These are phyloP conservation scores for Priceomyces fermenticarens DNA, from an alignment of 805 yeast species.

Conservation along the genomic window DNA sequence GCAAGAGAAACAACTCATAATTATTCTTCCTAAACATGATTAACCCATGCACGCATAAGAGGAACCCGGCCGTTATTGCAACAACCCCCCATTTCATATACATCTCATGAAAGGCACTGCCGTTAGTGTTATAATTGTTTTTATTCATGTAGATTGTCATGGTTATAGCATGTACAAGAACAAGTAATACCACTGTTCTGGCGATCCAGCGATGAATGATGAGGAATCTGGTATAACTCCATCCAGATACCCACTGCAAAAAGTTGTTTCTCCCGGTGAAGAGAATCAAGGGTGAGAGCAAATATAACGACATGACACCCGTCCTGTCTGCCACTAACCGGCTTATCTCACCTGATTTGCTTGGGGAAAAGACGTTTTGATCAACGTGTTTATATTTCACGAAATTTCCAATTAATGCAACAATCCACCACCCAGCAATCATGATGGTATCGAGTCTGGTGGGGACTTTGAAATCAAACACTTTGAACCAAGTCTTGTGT, in stretches of 20 bases:
- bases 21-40: constrained; percentile 62
- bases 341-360: constrained; percentile 25
- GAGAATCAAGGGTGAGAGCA: constrained; percentile 56
- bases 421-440: constrained; percentile 36
- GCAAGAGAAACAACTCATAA: constrained; percentile 43
- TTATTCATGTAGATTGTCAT: no score
- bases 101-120: constrained; percentile 25
- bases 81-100: constrained; percentile 36
- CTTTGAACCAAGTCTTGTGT: constrained; percentile 8
- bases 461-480: constrained; percentile 37
- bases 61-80: constrained; percentile 17
- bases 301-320: constrained; percentile 46
- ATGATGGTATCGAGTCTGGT: constrained; percentile 50
- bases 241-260: constrained; percentile 57
- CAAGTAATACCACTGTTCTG: constrained; percentile 44
- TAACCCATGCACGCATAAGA: constrained; percentile 26
- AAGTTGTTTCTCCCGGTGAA: constrained; percentile 77
- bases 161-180: constrained; percentile 55
- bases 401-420: constrained; percentile 27
- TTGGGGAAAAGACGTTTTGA: constrained; percentile 19
- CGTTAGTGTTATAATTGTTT: constrained; percentile 38
- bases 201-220: constrained; percentile 68
- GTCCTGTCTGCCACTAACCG: constrained; percentile 55
- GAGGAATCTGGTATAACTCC: constrained; percentile 59
- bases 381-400: constrained; percentile 21